Percentiles rank a stretch among this genome's conserved stretches.
These are phyloP conservation scores for Chlamydomonas sp. DNA, from an alignment of 139 green algal genomes.

Conservation along the genomic window DNA sequence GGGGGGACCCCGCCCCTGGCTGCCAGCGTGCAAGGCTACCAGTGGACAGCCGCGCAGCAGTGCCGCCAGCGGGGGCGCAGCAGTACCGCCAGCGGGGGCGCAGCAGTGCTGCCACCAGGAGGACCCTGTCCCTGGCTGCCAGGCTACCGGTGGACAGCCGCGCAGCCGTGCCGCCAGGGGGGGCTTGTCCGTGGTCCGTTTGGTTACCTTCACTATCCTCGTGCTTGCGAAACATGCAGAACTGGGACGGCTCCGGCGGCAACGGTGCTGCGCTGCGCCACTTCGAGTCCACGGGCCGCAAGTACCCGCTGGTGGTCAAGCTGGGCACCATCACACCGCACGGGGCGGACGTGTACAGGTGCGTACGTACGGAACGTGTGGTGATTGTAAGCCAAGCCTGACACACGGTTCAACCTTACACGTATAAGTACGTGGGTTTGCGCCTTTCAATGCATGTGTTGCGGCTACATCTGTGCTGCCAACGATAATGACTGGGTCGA, in stretches of 20 bases:
- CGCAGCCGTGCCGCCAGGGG: no score
- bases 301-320: constrained; percentile 97
- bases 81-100: no score
- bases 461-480: not conserved
- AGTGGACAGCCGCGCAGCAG: no score
- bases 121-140: no score
- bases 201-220: not conserved
- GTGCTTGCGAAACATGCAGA: constrained; percentile 46
- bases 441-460: not conserved
- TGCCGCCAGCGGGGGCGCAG: no score
- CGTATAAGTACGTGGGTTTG: not conserved
- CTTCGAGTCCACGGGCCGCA: constrained; percentile 86
- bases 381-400: not conserved
- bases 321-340: constrained; percentile 96
- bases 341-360: constrained; percentile 90
- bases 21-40: no score
- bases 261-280: constrained; percentile 93
- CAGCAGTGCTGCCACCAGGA: no score
- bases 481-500: not conserved
- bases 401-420: no score
- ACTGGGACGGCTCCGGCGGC: constrained; percentile 90
- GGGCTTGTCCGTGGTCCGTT: no score
- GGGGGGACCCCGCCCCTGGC: no score
- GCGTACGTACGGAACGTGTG: not conserved
- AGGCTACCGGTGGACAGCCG: no score